Base-by-base conservation (phyloP, 1,139 yeast genomes). In the Kurtzmaniella quercitrusa region DNA sequence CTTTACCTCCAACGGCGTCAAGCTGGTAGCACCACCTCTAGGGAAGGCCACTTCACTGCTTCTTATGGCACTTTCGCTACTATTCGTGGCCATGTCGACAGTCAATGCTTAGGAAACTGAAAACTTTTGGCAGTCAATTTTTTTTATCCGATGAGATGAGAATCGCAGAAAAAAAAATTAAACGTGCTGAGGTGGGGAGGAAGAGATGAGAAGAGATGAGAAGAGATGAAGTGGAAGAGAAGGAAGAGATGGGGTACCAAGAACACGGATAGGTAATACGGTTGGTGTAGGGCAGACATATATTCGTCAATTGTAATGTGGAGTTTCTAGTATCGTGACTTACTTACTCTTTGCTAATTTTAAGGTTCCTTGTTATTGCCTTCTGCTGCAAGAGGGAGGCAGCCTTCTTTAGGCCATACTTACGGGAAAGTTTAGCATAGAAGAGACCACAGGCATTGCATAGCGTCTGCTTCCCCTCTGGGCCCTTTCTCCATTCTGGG, bases 21-120 rank as follows among this genome's bases (percentile, higher is more conserved):
- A 75, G 15, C 82, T 88, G 19, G 91, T 78, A 10, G 86, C 80
- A 44, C 97, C 97, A 55, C 98, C 98, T 79, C 99, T 84, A 41
- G 98, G 98, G 60, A 93, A 93, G 16, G 95, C 79, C 43, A 81
- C 77, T 51, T 86, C 94, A 50, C 73, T 77, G 48, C 70, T 69
- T 47, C 66, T 68, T 46, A 70, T 50, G 19, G 50, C 50, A 39
- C 58, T 49, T 34, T 43, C 41, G 18, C 34, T 37, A 23, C 31
- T 21, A 34, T 25, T 24, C 7, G 43, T 36, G 23, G 38, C 23
- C 38, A 36, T 36, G 25, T 19, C 21, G 16, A 19, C 27, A 18
- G 24, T 36, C 16, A 34, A 17, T 16, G 21, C 21, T 17, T 19
- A 11, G 16, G 23, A 16, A 36, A 36, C 12, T 19, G 27, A 36